phyloP scores from a whole-genome alignment of 2,329 filamentous ascomycete genomes.

The Bisporella sp. region DNA sequence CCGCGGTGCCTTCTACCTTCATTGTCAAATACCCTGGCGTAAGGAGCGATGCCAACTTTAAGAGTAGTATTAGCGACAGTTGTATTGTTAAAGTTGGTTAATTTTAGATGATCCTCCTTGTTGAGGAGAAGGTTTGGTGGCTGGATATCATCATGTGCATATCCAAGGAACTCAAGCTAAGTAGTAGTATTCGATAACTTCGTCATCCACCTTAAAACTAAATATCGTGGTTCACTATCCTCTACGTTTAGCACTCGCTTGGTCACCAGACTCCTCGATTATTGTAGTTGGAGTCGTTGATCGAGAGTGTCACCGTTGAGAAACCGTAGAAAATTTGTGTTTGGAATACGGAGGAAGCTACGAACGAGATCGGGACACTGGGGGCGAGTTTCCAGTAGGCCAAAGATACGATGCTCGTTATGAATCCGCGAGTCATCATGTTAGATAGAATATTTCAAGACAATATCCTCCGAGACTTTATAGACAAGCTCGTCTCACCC shows the following conservation, averaged over 20 bases:
- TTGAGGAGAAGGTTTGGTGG: neutral
- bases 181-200: neutral
- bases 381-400: too few species aligned
- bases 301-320: neutral
- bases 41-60: conserved; percentile 3
- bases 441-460: too few species aligned
- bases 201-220: neutral
- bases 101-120: neutral
- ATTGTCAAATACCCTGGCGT: neutral
- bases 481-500: too few species aligned
- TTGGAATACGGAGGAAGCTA: too few species aligned
- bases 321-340: too few species aligned
- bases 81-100: neutral
- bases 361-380: too few species aligned
- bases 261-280: neutral
- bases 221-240: neutral
- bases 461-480: too few species aligned
- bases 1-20: neutral
- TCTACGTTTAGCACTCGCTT: neutral
- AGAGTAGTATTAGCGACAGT: neutral
- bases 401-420: too few species aligned
- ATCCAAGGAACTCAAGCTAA: neutral
- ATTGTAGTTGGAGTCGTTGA: neutral
- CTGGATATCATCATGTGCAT: neutral
- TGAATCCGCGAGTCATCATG: too few species aligned